Conservation (phyloP, 345 rosid genomes). For the Salix exigua region DNA sequence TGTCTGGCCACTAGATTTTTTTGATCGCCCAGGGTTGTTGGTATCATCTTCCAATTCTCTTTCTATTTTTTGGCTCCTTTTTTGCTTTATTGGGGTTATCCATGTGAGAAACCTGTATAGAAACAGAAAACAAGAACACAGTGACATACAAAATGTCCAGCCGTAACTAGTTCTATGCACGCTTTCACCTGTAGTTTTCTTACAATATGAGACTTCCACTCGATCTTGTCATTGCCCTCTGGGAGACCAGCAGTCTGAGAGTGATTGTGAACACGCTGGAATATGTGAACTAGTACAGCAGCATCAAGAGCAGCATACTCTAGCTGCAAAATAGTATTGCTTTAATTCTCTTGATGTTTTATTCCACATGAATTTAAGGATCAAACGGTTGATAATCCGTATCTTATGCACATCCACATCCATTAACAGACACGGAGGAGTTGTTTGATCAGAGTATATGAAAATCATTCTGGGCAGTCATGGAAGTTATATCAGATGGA, state of each 20-base stretch:
- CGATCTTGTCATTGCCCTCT: slow-evolving; percentile 39
- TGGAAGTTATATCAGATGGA: neutral
- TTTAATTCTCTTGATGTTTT: neutral
- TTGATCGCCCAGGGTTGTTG: neutral
- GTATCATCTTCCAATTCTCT: neutral
- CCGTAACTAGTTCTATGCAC: no score
- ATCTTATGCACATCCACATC: neutral
- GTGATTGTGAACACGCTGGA: slow-evolving; percentile 41
- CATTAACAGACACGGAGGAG: neutral
- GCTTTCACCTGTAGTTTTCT: neutral
- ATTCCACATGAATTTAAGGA: neutral
- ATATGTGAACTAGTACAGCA: slow-evolving; percentile 78
- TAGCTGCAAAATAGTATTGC: slow-evolving; percentile 43
- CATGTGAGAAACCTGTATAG: slow-evolving; percentile 52
- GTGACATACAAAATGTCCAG: no score
- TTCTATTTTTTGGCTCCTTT: slow-evolving; percentile 20
- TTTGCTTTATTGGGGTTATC: slow-evolving; percentile 45
- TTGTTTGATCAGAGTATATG: no score
- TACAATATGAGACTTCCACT: slow-evolving; percentile 59
- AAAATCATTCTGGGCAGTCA: neutral
- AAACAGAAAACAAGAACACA: neutral
- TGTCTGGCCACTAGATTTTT: neutral
- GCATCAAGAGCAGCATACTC: slow-evolving; percentile 96
- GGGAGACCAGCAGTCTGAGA: slow-evolving; percentile 35
- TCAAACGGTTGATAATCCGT: no score